These are phyloP conservation scores for Tremella fuciformis DNA, from an alignment of 768 basidiomycete genomes.

Conservation along the genomic window DNA sequence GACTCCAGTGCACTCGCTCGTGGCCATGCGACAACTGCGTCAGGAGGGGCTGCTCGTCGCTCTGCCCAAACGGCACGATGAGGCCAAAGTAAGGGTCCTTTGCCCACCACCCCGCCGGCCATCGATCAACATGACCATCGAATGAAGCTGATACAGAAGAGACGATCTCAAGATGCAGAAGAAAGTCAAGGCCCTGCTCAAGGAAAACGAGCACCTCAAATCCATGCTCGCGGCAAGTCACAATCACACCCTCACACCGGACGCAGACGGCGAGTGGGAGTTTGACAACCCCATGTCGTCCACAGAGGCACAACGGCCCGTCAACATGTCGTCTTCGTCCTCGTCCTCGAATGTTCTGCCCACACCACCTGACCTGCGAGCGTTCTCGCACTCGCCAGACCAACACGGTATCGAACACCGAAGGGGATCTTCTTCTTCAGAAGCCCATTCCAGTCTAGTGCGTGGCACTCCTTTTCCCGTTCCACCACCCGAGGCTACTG, in stretches of 20 bases:
- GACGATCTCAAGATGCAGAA: slow-evolving; percentile 12
- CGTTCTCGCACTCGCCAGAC: not conserved
- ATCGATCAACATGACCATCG: not conserved
- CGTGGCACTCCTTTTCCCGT: too few relatives aligned
- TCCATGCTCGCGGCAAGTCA: not conserved
- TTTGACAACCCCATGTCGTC: not conserved
- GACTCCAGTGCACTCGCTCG: slow-evolving; percentile 5
- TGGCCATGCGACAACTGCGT: slow-evolving; percentile 13
- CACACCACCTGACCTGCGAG: not conserved
- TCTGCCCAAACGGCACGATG: slow-evolving; percentile 6
- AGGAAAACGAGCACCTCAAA: slow-evolving; percentile 5
- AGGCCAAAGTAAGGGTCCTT: not conserved
- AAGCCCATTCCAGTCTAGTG: too few relatives aligned
- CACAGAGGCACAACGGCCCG: not conserved
- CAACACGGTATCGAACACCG: too few relatives aligned
- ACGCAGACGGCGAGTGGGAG: not conserved
- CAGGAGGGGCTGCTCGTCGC: slow-evolving; percentile 4
- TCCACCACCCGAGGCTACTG: too few relatives aligned
- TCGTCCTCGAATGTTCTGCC: not conserved
- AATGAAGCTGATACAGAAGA: not conserved
- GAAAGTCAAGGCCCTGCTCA: slow-evolving; percentile 5
- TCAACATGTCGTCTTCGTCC: not conserved
- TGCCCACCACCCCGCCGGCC: not conserved
- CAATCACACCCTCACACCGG: too few relatives aligned
- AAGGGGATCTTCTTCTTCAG: too few relatives aligned